Evolutionary conservation across 176 grass and related monocot genomes (phyloP).

Genomic region (Oryza glumipatula): DNA sequence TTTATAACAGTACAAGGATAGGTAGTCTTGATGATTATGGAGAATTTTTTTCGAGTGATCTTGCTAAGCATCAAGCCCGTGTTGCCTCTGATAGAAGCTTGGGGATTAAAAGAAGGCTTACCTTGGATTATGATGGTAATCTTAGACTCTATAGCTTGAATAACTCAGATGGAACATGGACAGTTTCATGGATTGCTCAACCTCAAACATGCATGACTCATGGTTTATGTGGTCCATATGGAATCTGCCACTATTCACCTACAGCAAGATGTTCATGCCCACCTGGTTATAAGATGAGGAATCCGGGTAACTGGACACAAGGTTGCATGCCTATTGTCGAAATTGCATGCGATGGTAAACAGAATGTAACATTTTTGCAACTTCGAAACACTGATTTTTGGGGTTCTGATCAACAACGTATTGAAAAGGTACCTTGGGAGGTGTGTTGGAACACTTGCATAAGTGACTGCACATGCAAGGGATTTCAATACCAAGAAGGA

Average conservation of each 20-base stretch:
- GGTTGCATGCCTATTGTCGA: slow-evolving; percentile 34
- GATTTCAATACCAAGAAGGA: slow-evolving; percentile 52
- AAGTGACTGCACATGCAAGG: slow-evolving; percentile 45
- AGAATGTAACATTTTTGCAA: slow-evolving; percentile 26
- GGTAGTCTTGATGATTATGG: not conserved
- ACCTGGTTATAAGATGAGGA: slow-evolving; percentile 46
- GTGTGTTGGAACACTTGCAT: slow-evolving; percentile 35
- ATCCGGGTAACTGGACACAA: slow-evolving; percentile 52
- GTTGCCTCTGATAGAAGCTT: not conserved
- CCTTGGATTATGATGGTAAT: not conserved
- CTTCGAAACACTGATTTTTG: slow-evolving; percentile 31
- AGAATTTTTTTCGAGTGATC: not conserved
- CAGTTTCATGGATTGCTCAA: slow-evolving; percentile 31
- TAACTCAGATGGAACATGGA: not conserved
- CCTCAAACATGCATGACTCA: slow-evolving; percentile 55
- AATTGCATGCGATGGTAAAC: not conserved
- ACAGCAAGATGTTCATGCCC: slow-evolving; percentile 49
- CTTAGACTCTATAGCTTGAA: not conserved
- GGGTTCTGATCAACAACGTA: slow-evolving; percentile 35
- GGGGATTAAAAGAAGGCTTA: not conserved
- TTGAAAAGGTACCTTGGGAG: not conserved
- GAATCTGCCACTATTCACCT: slow-evolving; percentile 43
- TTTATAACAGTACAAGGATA: not conserved
- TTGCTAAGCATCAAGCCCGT: not conserved
- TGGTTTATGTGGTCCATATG: slow-evolving; percentile 51